phyloP scores from a whole-genome alignment of 2,329 filamentous ascomycete genomes.

The Dactylellina parvicollis region DNA sequence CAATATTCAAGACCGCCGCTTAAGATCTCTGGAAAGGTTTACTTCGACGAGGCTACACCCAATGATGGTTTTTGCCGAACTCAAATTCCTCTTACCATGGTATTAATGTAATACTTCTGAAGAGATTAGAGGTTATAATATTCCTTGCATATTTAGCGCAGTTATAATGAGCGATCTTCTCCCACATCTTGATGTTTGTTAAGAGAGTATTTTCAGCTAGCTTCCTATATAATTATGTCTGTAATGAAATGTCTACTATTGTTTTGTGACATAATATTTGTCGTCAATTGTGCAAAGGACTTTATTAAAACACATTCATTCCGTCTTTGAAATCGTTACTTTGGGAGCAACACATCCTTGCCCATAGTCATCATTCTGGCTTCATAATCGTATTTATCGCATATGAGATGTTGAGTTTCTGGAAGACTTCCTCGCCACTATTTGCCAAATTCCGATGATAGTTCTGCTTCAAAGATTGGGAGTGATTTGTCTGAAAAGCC shows the following conservation, averaged over 20 bases:
- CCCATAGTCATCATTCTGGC: conserved; percentile 58
- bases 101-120: too few species aligned
- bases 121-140: too few species aligned
- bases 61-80: too few species aligned
- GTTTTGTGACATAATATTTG: conserved; percentile 15
- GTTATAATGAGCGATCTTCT: conserved; percentile 52
- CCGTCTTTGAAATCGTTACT: conserved; percentile 57
- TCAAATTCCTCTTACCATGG: too few species aligned
- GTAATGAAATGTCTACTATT: conserved; percentile 50
- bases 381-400: conserved; percentile 57
- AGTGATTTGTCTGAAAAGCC: conserved; percentile 59
- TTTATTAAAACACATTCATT: conserved; percentile 57
- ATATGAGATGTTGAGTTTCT: conserved; percentile 56
- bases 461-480: conserved; percentile 55
- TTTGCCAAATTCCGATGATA: conserved; percentile 56
- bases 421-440: conserved; percentile 54
- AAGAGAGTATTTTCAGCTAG: too few species aligned
- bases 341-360: conserved; percentile 55
- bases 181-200: conserved; percentile 56
- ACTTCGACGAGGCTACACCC: too few species aligned
- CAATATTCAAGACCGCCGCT: too few species aligned
- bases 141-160: too few species aligned
- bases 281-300: conserved; percentile 52
- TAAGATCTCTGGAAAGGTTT: too few species aligned
- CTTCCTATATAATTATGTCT: too few species aligned